Conservation (phyloP, 352 stramenopile genomes). For the Chrysophaeum taylorii region DNA sequence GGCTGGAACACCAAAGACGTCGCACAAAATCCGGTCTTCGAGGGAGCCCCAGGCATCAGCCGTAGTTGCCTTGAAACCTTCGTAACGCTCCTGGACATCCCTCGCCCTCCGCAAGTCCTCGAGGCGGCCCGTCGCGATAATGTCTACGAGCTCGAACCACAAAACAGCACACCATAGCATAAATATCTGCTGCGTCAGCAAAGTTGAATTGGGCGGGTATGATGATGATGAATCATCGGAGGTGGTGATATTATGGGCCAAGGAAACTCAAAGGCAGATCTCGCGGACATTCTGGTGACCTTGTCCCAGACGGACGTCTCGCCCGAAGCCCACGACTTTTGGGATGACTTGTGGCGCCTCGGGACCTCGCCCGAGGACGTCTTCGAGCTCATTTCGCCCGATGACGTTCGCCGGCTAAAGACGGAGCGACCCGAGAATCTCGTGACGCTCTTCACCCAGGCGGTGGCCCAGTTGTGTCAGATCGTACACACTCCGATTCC, state of each 20-base stretch:
- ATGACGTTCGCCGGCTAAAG: conserved; percentile 35
- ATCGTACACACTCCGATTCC: conserved; percentile 64
- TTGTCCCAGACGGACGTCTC: conserved; percentile 46
- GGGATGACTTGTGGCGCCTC: conserved; percentile 63
- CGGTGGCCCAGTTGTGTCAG: conserved; percentile 59
- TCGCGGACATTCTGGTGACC: conserved; percentile 10
- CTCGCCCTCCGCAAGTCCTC: too few relatives aligned
- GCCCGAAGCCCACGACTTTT: conserved; percentile 53
- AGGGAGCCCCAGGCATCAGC: too few relatives aligned
- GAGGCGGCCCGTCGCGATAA: too few relatives aligned
- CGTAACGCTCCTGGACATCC: too few relatives aligned
- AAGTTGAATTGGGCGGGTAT: too few relatives aligned
- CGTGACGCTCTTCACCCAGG: conserved; percentile 56
- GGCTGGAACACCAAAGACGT: too few relatives aligned
- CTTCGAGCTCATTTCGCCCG: conserved; percentile 53
- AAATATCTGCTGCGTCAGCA: too few relatives aligned
- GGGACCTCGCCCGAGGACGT: conserved; percentile 46
- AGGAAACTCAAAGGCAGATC: not conserved
- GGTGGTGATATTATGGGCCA: not conserved
- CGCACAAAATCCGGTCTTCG: too few relatives aligned
- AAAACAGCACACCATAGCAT: too few relatives aligned
- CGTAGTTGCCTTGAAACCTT: too few relatives aligned
- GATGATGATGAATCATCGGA: too few relatives aligned
- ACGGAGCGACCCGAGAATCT: conserved; percentile 54
- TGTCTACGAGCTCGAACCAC: too few relatives aligned